phyloP scores from a whole-genome alignment of 495 filamentous ascomycete species.

The Penicillium fimorum region DNA sequence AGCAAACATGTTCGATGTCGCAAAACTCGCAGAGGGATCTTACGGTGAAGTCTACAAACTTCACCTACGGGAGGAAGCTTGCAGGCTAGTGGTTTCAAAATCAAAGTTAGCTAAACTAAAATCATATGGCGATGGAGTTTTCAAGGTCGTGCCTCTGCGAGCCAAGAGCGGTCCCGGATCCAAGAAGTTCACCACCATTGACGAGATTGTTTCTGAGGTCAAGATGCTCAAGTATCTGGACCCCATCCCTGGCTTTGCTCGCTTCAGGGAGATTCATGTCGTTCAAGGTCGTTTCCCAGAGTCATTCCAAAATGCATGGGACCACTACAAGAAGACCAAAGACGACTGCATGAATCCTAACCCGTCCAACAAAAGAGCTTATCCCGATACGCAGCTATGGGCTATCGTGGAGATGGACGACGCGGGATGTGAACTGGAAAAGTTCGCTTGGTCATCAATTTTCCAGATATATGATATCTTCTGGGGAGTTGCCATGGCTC shows the following conservation, averaged over 20 bases:
- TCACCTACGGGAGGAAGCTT: constrained; percentile 37
- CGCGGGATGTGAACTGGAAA: constrained; percentile 75
- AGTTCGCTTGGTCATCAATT: constrained; percentile 49
- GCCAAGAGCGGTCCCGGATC: constrained; percentile 45
- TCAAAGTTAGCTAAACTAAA: constrained; percentile 40
- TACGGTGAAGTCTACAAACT: constrained; percentile 54
- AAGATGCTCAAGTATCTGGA: constrained; percentile 73
- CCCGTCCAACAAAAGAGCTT: constrained; percentile 56
- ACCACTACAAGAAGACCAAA: constrained; percentile 56
- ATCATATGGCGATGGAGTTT: constrained; percentile 46
- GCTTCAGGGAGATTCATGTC: constrained; percentile 76
- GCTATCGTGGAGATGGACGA: constrained; percentile 84
- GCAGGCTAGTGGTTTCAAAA: constrained; percentile 40
- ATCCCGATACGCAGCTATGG: constrained; percentile 69
- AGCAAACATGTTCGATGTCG: constrained; percentile 42
- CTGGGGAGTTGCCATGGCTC: constrained; percentile 71
- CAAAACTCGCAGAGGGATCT: constrained; percentile 52
- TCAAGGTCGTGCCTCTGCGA: constrained; percentile 51
- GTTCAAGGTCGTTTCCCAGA: constrained; percentile 66
- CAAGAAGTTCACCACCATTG: constrained; percentile 48
- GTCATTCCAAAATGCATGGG: constrained; percentile 64
- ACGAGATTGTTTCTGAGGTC: constrained; percentile 64
- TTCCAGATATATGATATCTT: constrained; percentile 82
- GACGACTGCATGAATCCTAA: constrained; percentile 65
- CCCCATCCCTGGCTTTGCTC: constrained; percentile 83